A percentile compares a stretch with the other conserved stretches of the same genome.
Evolutionary conservation across 2,329 filamentous ascomycete genomes (phyloP).

Genomic region (Aspergillus jensenii): DNA sequence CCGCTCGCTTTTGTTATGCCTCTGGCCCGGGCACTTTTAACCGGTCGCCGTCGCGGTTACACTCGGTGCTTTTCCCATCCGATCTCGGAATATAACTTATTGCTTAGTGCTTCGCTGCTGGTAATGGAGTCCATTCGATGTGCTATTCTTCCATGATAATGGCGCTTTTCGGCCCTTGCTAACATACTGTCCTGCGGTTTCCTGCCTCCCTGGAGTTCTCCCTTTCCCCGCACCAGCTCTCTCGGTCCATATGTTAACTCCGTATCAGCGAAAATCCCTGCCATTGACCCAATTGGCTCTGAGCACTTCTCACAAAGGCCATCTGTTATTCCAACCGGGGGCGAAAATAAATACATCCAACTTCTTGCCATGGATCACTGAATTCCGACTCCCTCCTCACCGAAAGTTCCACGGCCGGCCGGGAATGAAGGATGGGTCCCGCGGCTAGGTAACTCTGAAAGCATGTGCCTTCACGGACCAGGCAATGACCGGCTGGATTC

Average conservation of each 20-base stretch:
- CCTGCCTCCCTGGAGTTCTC: background rate
- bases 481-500: slow-evolving; percentile 14
- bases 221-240: slow-evolving; percentile 6
- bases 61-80: slow-evolving; percentile 4
- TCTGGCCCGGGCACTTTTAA: slow-evolving; percentile 5
- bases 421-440: background rate
- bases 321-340: background rate
- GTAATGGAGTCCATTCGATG: background rate
- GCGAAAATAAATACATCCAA: background rate
- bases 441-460: slow-evolving; percentile 3
- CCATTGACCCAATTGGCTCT: background rate
- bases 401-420: slow-evolving; percentile 13
- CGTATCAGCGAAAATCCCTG: background rate
- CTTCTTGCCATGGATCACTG: background rate
- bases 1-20: slow-evolving; percentile 3
- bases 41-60: background rate
- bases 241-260: background rate
- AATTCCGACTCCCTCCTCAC: background rate
- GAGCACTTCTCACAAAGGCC: background rate
- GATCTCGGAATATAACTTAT: slow-evolving; percentile 5
- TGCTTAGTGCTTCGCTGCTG: background rate
- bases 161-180: slow-evolving; percentile 6
- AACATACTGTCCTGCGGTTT: background rate
- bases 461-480: background rate
- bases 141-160: background rate